phyloP scores from a whole-genome alignment of 2,329 filamentous ascomycete genomes.

The Tolypocladium sp. region DNA sequence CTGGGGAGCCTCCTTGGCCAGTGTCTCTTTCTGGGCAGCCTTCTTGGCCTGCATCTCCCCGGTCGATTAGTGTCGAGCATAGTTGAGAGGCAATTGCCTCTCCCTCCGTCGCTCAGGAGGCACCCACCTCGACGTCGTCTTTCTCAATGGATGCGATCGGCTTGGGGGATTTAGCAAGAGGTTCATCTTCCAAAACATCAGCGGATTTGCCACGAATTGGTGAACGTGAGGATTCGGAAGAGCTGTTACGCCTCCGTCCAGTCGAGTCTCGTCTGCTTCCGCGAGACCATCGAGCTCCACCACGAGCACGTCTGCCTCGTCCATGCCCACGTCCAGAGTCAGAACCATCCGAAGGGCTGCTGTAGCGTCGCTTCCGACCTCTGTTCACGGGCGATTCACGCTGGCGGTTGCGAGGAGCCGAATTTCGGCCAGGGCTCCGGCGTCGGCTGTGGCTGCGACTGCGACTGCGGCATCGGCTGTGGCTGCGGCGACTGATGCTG shows the following conservation, averaged over 20 bases:
- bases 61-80: conserved; percentile 6
- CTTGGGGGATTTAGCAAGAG: conserved; percentile 10
- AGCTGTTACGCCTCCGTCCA: conserved; percentile 37
- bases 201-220: conserved; percentile 41
- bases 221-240: conserved; percentile 42
- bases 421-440: not conserved
- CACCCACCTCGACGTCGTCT: conserved; percentile 15
- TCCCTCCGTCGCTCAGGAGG: conserved; percentile 1
- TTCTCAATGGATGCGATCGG: conserved; percentile 6
- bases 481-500: conserved; percentile 6
- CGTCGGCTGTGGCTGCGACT: conserved; percentile 4
- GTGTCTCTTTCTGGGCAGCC: not conserved
- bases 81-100: not conserved
- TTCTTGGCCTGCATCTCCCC: conserved; percentile 5
- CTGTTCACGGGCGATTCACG: not conserved
- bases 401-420: not conserved
- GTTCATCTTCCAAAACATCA: conserved; percentile 40
- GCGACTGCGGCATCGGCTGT: conserved; percentile 4
- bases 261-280: conserved; percentile 5
- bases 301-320: conserved; percentile 1
- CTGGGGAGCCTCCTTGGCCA: not conserved
- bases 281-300: not conserved
- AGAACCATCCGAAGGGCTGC: conserved; percentile 6
- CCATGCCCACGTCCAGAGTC: conserved; percentile 1
- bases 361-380: not conserved